Percentiles rank a stretch among this genome's conserved stretches.
phyloP scores from a whole-genome alignment of 163 green algal species.

The Scenedesmus sp. region DNA sequence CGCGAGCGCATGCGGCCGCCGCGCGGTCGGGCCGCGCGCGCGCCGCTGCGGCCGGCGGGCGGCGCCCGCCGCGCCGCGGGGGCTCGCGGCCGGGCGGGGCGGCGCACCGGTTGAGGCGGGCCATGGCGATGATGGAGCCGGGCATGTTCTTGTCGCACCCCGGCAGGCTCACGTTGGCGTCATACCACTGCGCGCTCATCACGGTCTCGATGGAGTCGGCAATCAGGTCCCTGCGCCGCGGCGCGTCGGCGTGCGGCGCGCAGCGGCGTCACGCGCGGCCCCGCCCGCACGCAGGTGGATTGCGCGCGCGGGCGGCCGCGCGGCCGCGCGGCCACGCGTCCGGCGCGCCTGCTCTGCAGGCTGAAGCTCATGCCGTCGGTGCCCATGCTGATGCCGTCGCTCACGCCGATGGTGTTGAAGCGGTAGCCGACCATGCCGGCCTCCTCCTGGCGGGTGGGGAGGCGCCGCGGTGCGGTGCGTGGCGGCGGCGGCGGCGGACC shows the following conservation, averaged over 20 bases:
- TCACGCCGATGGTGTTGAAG: constrained; percentile 99
- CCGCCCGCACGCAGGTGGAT: too few species aligned
- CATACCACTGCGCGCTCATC: constrained; percentile 96
- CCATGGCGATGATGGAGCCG: constrained; percentile 97
- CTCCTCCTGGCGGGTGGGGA: constrained; percentile 62
- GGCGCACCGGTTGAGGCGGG: constrained; percentile 90
- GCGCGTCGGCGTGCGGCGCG: too few species aligned
- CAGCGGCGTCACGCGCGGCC: too few species aligned
- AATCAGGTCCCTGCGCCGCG: constrained; percentile 94
- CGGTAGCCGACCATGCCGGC: constrained; percentile 91
- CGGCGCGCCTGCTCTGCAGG: constrained; percentile 70
- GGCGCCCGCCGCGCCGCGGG: too few species aligned
- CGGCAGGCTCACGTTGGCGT: constrained; percentile 96
- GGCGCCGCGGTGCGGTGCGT: too few species aligned
- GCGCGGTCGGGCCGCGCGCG: background rate
- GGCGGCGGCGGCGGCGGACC: too few species aligned
- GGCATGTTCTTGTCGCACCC: constrained; percentile 99
- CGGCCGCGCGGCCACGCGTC: too few species aligned
- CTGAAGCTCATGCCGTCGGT: constrained; percentile 98
- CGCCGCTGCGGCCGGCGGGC: too few species aligned
- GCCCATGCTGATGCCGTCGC: constrained; percentile 98
- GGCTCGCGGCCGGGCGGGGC: too few species aligned
- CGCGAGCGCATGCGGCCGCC: constrained; percentile 30
- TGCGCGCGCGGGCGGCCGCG: background rate
- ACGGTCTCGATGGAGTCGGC: constrained; percentile 96